Evolutionary conservation across 305 asterid genomes (phyloP), one percentile per base, ranked within the genome.

Genomic region (Fraxinus greggii): DNA sequence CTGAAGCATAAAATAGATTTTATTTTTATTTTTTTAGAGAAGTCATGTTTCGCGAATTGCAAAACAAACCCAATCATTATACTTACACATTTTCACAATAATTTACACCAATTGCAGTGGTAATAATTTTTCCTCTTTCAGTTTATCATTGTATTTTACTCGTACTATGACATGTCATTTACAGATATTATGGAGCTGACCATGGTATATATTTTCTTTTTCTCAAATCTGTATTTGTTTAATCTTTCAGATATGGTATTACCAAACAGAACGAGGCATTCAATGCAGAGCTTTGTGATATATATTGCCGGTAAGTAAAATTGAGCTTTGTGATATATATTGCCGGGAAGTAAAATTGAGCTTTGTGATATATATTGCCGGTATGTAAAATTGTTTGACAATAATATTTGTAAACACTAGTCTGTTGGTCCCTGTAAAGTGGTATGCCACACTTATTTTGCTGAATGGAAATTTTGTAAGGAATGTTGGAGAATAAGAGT

Each of bases 241-340:
- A 72, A 84, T 84, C 75, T 82, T 86, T 82, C 84, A 97, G 98
- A 81, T 95, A 97, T 81, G 99, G 99, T 74, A 92, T 97, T 86
- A 93, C 94, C 94, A 95, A 91, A 84, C 97, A 92, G 89, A 88
- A 93, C 70, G 99, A 95, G 82, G 89, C 95, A 33, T 97, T 97
- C 89, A 95, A 89, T 84, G 92, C 97, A 0, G 99, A 95, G 92
- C 94, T 97, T 73, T 90, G 93, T 81, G 98, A 97, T 86, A 93
- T 97, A 79, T 97, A 97, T 86, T 92, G 95, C 88, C 90, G 93
- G 98, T 97, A 83, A 89, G 92, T 65, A 45, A 79, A 69, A 45
- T 21, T 74, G 8, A 94, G 93, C 94, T 97, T 72, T 90, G 93
- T 80, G 98, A 97, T 86, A 94, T 97, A 78, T 97, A 97, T 86